Percentiles rank a stretch among this genome's conserved stretches.
Conservation (phyloP, 2,329 filamentous ascomycete species). For the Penicillium sp. region DNA sequence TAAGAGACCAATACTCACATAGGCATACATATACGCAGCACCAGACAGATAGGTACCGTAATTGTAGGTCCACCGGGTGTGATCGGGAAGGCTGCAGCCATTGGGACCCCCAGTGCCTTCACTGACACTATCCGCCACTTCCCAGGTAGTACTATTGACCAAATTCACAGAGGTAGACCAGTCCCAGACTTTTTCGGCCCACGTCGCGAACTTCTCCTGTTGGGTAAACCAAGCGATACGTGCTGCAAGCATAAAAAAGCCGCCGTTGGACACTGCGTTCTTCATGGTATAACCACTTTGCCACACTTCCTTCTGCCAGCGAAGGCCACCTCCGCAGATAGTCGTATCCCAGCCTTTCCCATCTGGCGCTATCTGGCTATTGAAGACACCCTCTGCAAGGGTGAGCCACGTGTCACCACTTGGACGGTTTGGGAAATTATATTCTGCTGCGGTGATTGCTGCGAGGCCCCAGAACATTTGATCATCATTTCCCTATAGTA, state of each 20-base stretch:
- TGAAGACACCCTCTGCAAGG: background rate
- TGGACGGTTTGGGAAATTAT: constrained; percentile 1
- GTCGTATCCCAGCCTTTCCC: background rate
- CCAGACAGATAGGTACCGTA: constrained; percentile 59
- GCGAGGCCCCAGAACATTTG: constrained; percentile 7
- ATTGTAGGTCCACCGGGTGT: constrained; percentile 65
- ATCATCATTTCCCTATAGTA: background rate
- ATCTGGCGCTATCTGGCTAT: background rate
- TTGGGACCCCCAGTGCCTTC: constrained; percentile 32
- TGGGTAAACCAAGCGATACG: constrained; percentile 64
- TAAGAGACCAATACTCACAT: background rate
- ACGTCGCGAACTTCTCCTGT: constrained; percentile 62
- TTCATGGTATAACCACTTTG: constrained; percentile 75
- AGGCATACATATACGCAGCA: constrained; percentile 1
- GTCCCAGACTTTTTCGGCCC: constrained; percentile 60
- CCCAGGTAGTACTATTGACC: constrained; percentile 57
- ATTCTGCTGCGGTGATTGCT: constrained; percentile 2
- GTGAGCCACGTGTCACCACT: constrained; percentile 2
- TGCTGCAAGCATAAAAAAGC: constrained; percentile 74
- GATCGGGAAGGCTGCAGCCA: constrained; percentile 61
- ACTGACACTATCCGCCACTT: constrained; percentile 64
- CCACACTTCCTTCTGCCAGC: constrained; percentile 3
- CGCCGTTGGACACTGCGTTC: constrained; percentile 74
- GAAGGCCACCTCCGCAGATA: constrained; percentile 1
- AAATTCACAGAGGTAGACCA: constrained; percentile 57